Conservation (phyloP, 352 stramenopile genomes). For the Phytophthora pinifolia region DNA sequence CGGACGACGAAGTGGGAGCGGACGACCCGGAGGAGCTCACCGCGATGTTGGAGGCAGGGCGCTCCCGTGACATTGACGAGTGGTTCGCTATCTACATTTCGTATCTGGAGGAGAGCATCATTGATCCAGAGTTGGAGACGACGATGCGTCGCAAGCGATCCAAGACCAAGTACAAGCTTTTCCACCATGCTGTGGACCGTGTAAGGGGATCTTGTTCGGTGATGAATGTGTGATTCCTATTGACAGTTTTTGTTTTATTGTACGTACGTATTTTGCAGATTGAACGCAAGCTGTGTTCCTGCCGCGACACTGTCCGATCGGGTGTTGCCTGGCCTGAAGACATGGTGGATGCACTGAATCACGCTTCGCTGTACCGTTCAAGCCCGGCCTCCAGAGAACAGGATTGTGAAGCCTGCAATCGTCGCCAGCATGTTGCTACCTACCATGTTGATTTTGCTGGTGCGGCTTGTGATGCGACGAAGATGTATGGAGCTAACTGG, state of each 20-base stretch:
- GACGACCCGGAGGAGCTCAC: conserved; percentile 46
- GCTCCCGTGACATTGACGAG: conserved; percentile 64
- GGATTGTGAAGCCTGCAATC: conserved; percentile 79
- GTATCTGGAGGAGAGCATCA: conserved; percentile 76
- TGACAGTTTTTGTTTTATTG: conserved; percentile 5
- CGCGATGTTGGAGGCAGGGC: conserved; percentile 35
- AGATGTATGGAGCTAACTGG: conserved; percentile 71
- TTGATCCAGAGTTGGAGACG: conserved; percentile 59
- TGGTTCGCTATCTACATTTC: conserved; percentile 87
- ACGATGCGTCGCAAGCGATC: conserved; percentile 46
- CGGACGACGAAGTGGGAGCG: conserved; percentile 43
- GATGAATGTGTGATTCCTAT: neutral
- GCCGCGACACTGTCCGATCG: conserved; percentile 63
- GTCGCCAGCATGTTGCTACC: conserved; percentile 60
- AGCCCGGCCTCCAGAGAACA: conserved; percentile 29
- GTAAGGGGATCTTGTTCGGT: conserved; percentile 36
- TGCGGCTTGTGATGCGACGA: conserved; percentile 57
- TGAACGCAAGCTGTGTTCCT: conserved; percentile 70
- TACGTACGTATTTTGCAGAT: conserved; percentile 40
- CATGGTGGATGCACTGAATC: conserved; percentile 57
- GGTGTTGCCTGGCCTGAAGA: conserved; percentile 71
- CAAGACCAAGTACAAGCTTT: conserved; percentile 49
- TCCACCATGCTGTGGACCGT: conserved; percentile 51
- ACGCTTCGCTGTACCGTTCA: conserved; percentile 43
- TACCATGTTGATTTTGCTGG: conserved; percentile 58